Base-by-base conservation (phyloP, 495 filamentous ascomycete species). In the Daldinia grandis region DNA sequence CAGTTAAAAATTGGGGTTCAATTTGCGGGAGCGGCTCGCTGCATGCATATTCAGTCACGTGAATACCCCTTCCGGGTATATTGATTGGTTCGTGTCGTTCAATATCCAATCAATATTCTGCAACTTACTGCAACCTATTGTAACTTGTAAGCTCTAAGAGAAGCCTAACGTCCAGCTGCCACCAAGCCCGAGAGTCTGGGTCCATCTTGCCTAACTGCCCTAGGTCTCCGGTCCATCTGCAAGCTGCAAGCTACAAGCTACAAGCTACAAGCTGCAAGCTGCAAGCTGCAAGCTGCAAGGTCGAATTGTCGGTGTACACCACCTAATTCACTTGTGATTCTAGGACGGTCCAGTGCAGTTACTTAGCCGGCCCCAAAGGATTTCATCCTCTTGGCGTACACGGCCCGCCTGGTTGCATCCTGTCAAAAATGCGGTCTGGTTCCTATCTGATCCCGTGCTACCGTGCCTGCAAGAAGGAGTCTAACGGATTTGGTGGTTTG, bases 11-110 rank as follows among this genome's bases (percentile, higher is more conserved):
- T 67, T 51, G 73, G 73, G 70, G 73, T 54, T 53, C 67, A 63
- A 66, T 75, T 70, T 65, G 62, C 75, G 73, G 75, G 75, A 77
- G 75, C 75, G 75, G 75, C 75, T 77, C 75, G 75, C 73, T 77
- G 75, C 75, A 77, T 77, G 70, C 75, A 77, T 71, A 72, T 69
- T 71, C 56, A 56, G 72, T 77, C 75, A 77, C 74, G 75, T 77
- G 75, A 77, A 65, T 51, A 31, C 40, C 24, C 50, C 10, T 28
- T 61, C 42, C 51, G 44, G 47, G 56, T 35, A 66, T 55, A 33
- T 57, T 75, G 61, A 72, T 73, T 73, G 70, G 73, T 59, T 62
- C 40, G 31, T 56, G 37, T 6, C 44, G 24, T 53, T 51, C 50
- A 19, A 10, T 55, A 62, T 60, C 58, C 68, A 69, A 64, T 68